phyloP scores from a whole-genome alignment of 129 eudicot genomes.

The Centaurea solstitialis region DNA sequence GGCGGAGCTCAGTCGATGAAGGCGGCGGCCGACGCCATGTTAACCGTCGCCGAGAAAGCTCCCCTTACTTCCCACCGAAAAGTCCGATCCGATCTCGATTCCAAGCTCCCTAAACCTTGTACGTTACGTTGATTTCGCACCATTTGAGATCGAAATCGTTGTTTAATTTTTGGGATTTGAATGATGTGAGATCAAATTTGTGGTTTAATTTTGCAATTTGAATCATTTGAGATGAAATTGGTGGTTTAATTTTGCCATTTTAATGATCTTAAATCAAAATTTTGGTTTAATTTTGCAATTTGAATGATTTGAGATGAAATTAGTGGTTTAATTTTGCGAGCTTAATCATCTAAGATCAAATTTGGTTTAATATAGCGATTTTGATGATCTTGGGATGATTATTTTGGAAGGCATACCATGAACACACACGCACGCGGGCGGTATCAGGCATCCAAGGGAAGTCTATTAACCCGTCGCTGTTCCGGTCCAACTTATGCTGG shows the following conservation, averaged over 20 bases:
- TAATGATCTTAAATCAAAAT: background rate
- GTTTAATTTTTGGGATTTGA: background rate
- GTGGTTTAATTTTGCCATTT: background rate
- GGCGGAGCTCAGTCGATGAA: constrained; percentile 30
- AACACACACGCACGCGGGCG: too few relatives aligned
- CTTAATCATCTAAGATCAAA: background rate
- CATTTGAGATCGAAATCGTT: background rate
- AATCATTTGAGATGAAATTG: background rate
- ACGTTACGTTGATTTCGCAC: background rate
- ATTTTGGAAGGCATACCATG: too few relatives aligned
- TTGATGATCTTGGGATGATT: background rate
- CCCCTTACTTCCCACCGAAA: constrained; percentile 45
- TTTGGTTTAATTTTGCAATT: background rate
- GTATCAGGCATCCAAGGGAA: too few relatives aligned
- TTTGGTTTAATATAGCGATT: background rate
- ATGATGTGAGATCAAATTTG: background rate
- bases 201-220: background rate
- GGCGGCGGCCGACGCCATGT: constrained; percentile 42
- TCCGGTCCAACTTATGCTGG: too few relatives aligned
- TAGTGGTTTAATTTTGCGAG: background rate
- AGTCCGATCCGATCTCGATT: constrained; percentile 46
- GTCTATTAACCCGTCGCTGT: too few relatives aligned
- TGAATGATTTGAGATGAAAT: background rate
- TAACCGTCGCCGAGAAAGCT: constrained; percentile 49
- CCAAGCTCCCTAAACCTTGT: constrained; percentile 57